Evolutionary conservation across 192 early-diverging fungal genomes (phyloP).

Genomic region (Phycomyces nitens): DNA sequence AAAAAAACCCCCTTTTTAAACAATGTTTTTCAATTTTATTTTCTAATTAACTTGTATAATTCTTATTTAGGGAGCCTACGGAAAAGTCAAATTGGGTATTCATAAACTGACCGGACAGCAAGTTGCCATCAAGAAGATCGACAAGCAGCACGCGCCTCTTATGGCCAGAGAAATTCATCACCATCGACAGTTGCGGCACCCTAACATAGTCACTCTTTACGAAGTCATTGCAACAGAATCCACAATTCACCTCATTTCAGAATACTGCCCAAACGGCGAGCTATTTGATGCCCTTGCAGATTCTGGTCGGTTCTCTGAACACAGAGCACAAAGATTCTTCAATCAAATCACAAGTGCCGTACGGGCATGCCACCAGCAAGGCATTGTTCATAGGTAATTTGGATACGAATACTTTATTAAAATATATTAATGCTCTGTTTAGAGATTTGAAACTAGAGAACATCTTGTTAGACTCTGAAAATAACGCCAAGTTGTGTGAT

Average conservation of each 20-base stretch:
- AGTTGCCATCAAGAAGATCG: constrained; percentile 62
- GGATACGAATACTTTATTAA: too few species aligned
- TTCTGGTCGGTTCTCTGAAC: constrained; percentile 40
- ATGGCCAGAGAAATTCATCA: constrained; percentile 63
- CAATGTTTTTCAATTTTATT: neutral
- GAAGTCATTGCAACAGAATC: constrained; percentile 72
- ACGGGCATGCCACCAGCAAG: constrained; percentile 49
- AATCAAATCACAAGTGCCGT: constrained; percentile 47
- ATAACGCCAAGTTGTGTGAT: constrained; percentile 62
- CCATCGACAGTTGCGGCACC: constrained; percentile 68
- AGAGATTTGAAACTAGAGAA: constrained; percentile 63
- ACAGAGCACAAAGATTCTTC: constrained; percentile 45
- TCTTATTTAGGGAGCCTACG: constrained; percentile 48
- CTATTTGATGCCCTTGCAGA: constrained; percentile 46
- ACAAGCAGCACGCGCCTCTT: constrained; percentile 53
- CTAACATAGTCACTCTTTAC: constrained; percentile 74
- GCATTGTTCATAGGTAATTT: constrained; percentile 49
- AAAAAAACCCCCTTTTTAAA: neutral
- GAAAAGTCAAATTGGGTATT: constrained; percentile 61
- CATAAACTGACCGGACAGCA: constrained; percentile 56
- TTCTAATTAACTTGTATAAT: constrained; percentile 1
- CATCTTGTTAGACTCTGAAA: constrained; percentile 50
- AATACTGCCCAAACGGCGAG: constrained; percentile 74
- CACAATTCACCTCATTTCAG: constrained; percentile 77
- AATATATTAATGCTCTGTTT: neutral